Base-by-base conservation (phyloP, 1,284 basidiomycete genomes). In the Sanghuangporus weigelae region DNA sequence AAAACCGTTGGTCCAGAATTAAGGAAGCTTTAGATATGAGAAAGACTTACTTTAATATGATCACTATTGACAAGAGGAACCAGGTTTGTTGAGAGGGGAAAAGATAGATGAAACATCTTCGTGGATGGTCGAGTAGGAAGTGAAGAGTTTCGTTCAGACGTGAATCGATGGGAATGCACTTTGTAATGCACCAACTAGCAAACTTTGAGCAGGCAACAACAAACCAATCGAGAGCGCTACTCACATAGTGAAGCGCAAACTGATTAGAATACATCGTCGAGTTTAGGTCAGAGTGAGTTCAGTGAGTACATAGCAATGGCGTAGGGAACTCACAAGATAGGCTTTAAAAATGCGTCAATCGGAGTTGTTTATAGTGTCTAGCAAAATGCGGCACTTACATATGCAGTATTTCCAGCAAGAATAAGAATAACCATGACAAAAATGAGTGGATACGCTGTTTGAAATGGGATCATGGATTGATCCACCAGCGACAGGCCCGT, bases 31-130 rank as follows among this genome's bases (percentile, higher is more conserved):
- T 1, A 23, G 36, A 38, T 12, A 36, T 3, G 31, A 54, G 23
- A 59, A 31, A 59, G 40, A 74, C 83, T 67, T 69, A 93, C 89
- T 87, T 94, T 39, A 98, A 78, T 3, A 79, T 71, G 8, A 90
- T 49, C 0, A 91, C 73, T 50, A 97, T 69, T 1, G 84, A 82
- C 0, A 94, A 68, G 14, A 98, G 83, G 69, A 96, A 93, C 93
- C 95, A 96, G 1, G 96, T 98, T 73, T 98, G 95, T 68, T 95
- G 92, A 0, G 93, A 89, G 0, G 96, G 96, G 71, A 99, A 98
- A 7, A 99, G 84, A 73, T 97, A 96, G 49, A 96, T 87, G 72
- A 94, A 98, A 77, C 96, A 95, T 67, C 96, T 85, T 26, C 96
- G 85, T n/a, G 96, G 96, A 71, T 98, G 96, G 72, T 98, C 95